These are phyloP conservation scores for Lichenothelia convexa DNA, from an alignment of 495 filamentous ascomycete genomes.

Conservation along the genomic window DNA sequence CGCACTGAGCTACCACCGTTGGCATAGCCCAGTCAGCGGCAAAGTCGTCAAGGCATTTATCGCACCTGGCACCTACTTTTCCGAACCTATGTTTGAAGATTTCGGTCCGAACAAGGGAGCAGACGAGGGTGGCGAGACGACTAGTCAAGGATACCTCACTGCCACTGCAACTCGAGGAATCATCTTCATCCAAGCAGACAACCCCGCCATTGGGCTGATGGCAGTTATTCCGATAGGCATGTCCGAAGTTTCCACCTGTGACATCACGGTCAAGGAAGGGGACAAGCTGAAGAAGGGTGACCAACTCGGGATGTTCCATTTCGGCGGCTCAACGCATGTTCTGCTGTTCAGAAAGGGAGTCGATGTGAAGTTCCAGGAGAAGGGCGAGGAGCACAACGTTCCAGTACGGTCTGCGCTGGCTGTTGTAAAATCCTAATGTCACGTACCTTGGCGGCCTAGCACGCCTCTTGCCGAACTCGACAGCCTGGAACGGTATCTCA, in stretches of 20 bases:
- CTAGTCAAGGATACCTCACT: slow-evolving; percentile 38
- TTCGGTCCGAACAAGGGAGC: slow-evolving; percentile 16
- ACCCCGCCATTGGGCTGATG: slow-evolving; percentile 45
- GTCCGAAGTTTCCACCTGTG: slow-evolving; percentile 52
- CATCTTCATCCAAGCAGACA: slow-evolving; percentile 52
- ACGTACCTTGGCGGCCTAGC: no score
- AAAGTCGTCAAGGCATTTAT: slow-evolving; percentile 13
- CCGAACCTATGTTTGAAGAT: slow-evolving; percentile 38
- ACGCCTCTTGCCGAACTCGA: no score
- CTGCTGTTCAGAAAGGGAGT: slow-evolving; percentile 33
- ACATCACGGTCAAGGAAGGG: slow-evolving; percentile 33
- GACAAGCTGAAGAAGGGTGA: slow-evolving; percentile 35
- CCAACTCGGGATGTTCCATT: slow-evolving; percentile 57
- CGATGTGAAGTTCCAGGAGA: slow-evolving; percentile 6
- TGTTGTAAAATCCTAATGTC: no score
- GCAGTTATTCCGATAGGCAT: slow-evolving; percentile 48
- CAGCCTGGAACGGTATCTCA: no score
- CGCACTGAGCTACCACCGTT: slow-evolving; percentile 18
- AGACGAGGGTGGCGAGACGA: slow-evolving; percentile 21
- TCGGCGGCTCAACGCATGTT: slow-evolving; percentile 47
- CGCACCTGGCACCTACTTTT: slow-evolving; percentile 45
- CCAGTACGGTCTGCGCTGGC: no score
- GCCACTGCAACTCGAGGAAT: slow-evolving; percentile 39
- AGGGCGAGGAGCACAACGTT: no score
- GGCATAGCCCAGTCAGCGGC: slow-evolving; percentile 17